Percentiles rank a stretch among this genome's conserved stretches.
Evolutionary conservation across 441 rosid species (phyloP).

Genomic region (Raphanus hybrid): DNA sequence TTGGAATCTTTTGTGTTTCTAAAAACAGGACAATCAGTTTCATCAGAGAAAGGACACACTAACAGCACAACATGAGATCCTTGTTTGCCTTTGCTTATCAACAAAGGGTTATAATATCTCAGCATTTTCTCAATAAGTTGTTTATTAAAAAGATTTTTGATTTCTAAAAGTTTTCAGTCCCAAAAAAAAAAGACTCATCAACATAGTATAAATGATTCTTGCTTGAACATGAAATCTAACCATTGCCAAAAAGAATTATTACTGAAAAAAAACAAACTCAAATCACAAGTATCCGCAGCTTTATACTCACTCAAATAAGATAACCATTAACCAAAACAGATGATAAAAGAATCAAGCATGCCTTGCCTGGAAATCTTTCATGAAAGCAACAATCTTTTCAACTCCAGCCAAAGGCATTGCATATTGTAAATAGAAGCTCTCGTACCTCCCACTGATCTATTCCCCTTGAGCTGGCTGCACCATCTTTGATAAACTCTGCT

Average conservation of each 20-base stretch:
- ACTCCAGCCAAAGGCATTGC: slow-evolving; percentile 94
- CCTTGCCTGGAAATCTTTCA: slow-evolving; percentile 91
- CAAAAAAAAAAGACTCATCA: neutral
- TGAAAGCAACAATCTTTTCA: slow-evolving; percentile 83
- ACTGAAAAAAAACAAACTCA: neutral
- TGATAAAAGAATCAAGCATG: slow-evolving; percentile 54
- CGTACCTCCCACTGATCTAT: slow-evolving; percentile 88
- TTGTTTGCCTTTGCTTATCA: slow-evolving; percentile 29
- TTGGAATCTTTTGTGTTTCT: neutral
- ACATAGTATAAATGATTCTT: slow-evolving; percentile 2
- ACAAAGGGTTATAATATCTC: slow-evolving; percentile 17
- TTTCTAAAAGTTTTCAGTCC: slow-evolving; percentile 16
- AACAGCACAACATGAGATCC: slow-evolving; percentile 35
- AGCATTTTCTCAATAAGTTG: slow-evolving; percentile 39
- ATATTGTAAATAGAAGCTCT: slow-evolving; percentile 84
- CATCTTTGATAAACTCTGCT: slow-evolving; percentile 77
- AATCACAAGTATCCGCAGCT: slow-evolving; percentile 26
- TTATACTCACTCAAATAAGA: neutral
- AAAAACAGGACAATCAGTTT: slow-evolving; percentile 13
- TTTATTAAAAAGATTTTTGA: slow-evolving; percentile 19
- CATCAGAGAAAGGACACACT: slow-evolving; percentile 31
- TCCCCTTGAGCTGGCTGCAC: slow-evolving; percentile 65
- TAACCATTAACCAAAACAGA: neutral
- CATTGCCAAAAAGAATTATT: neutral
- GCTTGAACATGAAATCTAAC: neutral